Evolutionary conservation across 495 filamentous ascomycete genomes (phyloP), one percentile per base, ranked within the genome.

Genomic region (Penicillium flavigenum): DNA sequence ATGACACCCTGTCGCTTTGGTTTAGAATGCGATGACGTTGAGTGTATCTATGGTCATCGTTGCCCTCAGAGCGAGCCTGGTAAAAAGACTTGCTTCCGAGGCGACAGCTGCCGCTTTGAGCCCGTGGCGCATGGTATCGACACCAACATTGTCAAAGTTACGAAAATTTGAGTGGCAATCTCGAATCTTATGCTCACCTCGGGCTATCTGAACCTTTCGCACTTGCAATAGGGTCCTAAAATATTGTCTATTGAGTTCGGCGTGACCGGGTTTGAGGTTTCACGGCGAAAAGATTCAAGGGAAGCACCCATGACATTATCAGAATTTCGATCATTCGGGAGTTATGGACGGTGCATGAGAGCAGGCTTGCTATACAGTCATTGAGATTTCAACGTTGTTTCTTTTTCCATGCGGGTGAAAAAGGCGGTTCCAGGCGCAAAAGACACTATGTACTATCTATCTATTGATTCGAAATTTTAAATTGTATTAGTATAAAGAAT

Each of bases 1-100:
- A 82, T 92, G 76, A 91, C 88, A 38, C 90, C 90, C 10, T 96
- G 91, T 72, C 76, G 79, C 5, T 84, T 83, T 61, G 89, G 89
- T 4, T 80, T 87, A 62, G 81, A 84, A 17, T 96, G 91, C 66
- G 84, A 88, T 34, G 84, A 86, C 42, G 73, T 83, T 0, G 85
- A 88, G 52, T 96, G 91, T 72, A 92, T 92, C 47, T 95, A 94
- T 63, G 91, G 91, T 16, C 91, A 96, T 66, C 76, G 79, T 51
- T 81, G 78, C 51, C 77, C 78, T 14, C 71, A 79, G 54, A 78
- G 74, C 49, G 73, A 77, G 44, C 67, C 70, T 11, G 78, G 79
- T 7, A 76, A 71, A 61, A 80, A 76, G 59, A 77, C 78, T 29
- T 83, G 80, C 56, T 75, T 73, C 49, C 79, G 75, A 64, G 77